These are phyloP conservation scores for Lagenidium sp. DNA, from an alignment of 352 stramenopile genomes.

Conservation along the genomic window DNA sequence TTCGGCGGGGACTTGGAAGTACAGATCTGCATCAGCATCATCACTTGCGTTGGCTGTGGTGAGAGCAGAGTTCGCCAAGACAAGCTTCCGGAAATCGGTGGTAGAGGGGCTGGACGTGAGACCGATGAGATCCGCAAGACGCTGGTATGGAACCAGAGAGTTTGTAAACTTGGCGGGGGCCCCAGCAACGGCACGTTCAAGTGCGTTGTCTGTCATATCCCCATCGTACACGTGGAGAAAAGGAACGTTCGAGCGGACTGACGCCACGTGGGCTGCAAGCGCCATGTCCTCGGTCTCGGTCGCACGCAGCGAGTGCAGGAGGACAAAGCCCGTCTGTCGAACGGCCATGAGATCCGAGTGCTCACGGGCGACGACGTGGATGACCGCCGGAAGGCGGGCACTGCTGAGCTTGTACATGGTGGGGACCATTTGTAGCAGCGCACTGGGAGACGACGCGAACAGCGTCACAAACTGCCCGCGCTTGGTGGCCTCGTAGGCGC, in stretches of 20 bases:
- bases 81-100: constrained; percentile 50
- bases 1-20: constrained; percentile 88
- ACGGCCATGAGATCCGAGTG: constrained; percentile 91
- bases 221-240: constrained; percentile 93
- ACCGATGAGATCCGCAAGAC: constrained; percentile 55
- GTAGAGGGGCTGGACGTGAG: constrained; percentile 32
- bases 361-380: constrained; percentile 88
- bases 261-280: constrained; percentile 84
- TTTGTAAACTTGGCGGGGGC: constrained; percentile 47
- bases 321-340: constrained; percentile 84
- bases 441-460: constrained; percentile 80
- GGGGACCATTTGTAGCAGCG: constrained; percentile 89
- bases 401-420: constrained; percentile 93
- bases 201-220: constrained; percentile 82
- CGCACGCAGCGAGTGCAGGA: constrained; percentile 83
- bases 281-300: constrained; percentile 90
- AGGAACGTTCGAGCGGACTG: constrained; percentile 83
- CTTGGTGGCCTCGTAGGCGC: constrained; percentile 48
- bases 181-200: constrained; percentile 38
- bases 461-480: constrained; percentile 85
- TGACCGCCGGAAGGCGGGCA: constrained; percentile 71
- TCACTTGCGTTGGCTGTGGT: constrained; percentile 24
- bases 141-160: constrained; percentile 60
- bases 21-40: constrained; percentile 77
- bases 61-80: constrained; percentile 41